Conservation (phyloP, 768 basidiomycete species). For the Tephrocybe sp. region DNA sequence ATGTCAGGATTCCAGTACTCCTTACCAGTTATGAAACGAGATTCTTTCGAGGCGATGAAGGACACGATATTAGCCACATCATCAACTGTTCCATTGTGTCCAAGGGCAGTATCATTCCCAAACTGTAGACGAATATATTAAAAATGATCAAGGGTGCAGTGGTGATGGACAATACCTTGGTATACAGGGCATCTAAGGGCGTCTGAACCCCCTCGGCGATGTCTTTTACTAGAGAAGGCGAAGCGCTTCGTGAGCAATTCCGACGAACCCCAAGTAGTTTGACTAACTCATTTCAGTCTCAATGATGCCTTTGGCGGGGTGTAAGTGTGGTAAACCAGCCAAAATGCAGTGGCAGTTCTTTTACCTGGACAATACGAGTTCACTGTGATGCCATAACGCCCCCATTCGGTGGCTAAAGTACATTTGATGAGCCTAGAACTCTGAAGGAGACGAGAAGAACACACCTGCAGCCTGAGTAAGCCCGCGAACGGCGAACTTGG, state of each 20-base stretch:
- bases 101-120: background rate
- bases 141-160: background rate
- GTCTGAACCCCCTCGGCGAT: background rate
- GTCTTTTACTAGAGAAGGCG: conserved; percentile 14
- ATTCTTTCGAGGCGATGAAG: conserved; percentile 21
- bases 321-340: background rate
- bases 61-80: conserved; percentile 21
- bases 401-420: conserved; percentile 21
- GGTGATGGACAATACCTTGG: conserved; percentile 1
- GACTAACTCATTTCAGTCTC: conserved; percentile 19
- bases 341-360: background rate
- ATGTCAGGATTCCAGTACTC: background rate
- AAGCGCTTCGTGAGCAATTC: background rate
- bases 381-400: conserved; percentile 27
- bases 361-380: conserved; percentile 30
- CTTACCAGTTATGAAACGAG: conserved; percentile 20
- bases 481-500: conserved; percentile 42
- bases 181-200: conserved; percentile 1
- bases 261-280: background rate
- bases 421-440: background rate
- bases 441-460: background rate
- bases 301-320: conserved; percentile 16
- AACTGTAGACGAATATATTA: background rate
- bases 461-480: conserved; percentile 27
- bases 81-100: conserved; percentile 3